These are phyloP conservation scores for Gossypium laxum DNA, from an alignment of 441 rosid species.

Conservation along the genomic window DNA sequence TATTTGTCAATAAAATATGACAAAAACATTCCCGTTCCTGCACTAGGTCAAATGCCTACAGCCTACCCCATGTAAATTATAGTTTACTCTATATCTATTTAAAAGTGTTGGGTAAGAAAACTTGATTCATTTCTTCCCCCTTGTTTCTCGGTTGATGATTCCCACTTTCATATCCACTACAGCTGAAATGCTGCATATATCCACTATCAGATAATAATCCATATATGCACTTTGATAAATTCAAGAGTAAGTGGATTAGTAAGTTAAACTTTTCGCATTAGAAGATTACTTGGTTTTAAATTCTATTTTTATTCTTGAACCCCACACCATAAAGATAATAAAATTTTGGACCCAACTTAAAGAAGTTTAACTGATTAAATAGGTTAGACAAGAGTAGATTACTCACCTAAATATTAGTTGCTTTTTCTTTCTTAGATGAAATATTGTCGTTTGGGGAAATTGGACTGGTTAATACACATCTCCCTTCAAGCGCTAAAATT, in stretches of 20 bases:
- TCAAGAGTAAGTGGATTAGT: not conserved
- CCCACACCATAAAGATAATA: not conserved
- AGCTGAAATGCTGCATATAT: not conserved
- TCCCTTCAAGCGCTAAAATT: not conserved
- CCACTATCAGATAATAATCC: no score
- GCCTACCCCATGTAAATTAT: not conserved
- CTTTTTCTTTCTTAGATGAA: not conserved
- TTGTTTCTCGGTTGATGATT: not conserved
- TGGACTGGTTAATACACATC: not conserved
- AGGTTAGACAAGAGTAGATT: not conserved
- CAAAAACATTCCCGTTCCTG: not conserved
- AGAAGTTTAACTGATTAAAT: not conserved
- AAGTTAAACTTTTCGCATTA: not conserved
- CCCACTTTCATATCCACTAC: not conserved
- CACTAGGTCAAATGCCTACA: not conserved
- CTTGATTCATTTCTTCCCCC: not conserved
- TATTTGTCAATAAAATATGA: not conserved
- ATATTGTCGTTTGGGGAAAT: not conserved
- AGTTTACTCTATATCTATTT: not conserved
- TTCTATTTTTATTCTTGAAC: not conserved
- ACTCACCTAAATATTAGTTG: not conserved
- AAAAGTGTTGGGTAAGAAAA: slow-evolving; percentile 1
- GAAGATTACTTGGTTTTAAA: not conserved
- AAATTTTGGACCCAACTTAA: not conserved
- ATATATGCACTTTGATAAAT: not conserved